These are phyloP conservation scores for Phytophthora capsici DNA, from an alignment of 352 stramenopile genomes.

Conservation along the genomic window DNA sequence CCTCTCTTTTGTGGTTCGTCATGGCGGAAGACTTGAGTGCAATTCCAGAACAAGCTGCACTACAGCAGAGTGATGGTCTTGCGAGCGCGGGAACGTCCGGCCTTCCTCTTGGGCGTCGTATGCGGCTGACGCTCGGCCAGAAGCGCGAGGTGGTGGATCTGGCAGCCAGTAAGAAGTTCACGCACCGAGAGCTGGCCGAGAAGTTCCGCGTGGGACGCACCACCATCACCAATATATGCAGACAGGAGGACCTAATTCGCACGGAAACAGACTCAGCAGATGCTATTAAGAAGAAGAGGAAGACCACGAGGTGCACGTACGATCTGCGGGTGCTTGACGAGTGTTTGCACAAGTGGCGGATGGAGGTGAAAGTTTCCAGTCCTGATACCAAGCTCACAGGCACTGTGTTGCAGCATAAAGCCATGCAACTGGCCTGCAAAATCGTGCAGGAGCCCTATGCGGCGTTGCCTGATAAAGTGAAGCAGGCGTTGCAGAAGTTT, in stretches of 20 bases:
- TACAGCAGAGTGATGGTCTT: conserved; percentile 25
- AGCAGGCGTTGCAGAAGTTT: conserved; percentile 77
- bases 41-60: background rate
- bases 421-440: conserved; percentile 83
- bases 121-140: conserved; percentile 83
- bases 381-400: conserved; percentile 83
- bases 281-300: conserved; percentile 86
- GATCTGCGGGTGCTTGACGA: conserved; percentile 83
- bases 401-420: conserved; percentile 82
- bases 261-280: conserved; percentile 88
- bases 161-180: conserved; percentile 86
- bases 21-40: conserved; percentile 29
- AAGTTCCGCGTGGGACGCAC: conserved; percentile 84
- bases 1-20: conserved; percentile 28
- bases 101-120: conserved; percentile 47
- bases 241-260: conserved; percentile 83
- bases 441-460: conserved; percentile 76
- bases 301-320: conserved; percentile 88
- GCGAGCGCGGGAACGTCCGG: conserved; percentile 1
- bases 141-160: conserved; percentile 89
- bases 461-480: conserved; percentile 73
- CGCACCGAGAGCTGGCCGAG: conserved; percentile 80
- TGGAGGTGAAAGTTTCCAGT: conserved; percentile 84
- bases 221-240: conserved; percentile 89
- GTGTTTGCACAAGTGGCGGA: conserved; percentile 88